Percentiles rank a stretch among this genome's conserved stretches.
Evolutionary conservation across 2,329 filamentous ascomycete species (phyloP).

Genomic region (Taxawa tesnikishii): DNA sequence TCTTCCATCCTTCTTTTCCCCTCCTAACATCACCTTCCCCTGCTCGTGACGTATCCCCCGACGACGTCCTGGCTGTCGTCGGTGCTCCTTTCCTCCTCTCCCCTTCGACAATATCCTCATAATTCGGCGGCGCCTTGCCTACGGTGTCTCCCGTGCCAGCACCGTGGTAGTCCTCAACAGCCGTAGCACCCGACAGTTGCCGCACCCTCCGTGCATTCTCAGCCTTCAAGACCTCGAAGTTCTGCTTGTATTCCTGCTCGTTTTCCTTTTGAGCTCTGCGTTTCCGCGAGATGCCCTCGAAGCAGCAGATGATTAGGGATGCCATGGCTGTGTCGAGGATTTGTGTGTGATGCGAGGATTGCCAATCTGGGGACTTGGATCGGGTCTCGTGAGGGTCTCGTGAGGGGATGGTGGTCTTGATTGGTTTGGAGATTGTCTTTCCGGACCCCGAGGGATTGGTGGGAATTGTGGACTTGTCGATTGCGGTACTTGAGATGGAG

Average conservation of each 20-base stretch:
- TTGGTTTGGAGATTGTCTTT: no score
- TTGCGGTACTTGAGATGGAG: no score
- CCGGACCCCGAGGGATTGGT: no score
- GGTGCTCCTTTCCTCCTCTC: no score
- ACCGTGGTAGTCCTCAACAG: neutral
- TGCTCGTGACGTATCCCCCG: no score
- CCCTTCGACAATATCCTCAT: neutral
- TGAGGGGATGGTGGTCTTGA: no score
- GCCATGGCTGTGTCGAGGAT: slow-evolving; percentile 7
- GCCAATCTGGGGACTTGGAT: neutral
- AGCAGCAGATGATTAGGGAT: slow-evolving; percentile 7
- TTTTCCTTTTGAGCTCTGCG: slow-evolving; percentile 4
- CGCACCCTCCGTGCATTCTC: slow-evolving; percentile 8
- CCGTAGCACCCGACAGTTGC: slow-evolving; percentile 1
- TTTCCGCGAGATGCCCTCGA: slow-evolving; percentile 5
- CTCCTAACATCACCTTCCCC: no score
- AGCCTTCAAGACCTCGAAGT: slow-evolving; percentile 9
- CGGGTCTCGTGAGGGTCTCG: neutral
- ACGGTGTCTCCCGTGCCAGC: neutral
- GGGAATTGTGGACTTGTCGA: no score
- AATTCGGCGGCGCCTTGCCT: neutral
- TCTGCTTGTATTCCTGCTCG: slow-evolving; percentile 8
- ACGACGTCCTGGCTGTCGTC: no score
- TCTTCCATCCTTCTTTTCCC: no score
- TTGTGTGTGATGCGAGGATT: neutral